Evolutionary conservation across 192 early-diverging fungal genomes (phyloP).

Genomic region (Podila epicladia): DNA sequence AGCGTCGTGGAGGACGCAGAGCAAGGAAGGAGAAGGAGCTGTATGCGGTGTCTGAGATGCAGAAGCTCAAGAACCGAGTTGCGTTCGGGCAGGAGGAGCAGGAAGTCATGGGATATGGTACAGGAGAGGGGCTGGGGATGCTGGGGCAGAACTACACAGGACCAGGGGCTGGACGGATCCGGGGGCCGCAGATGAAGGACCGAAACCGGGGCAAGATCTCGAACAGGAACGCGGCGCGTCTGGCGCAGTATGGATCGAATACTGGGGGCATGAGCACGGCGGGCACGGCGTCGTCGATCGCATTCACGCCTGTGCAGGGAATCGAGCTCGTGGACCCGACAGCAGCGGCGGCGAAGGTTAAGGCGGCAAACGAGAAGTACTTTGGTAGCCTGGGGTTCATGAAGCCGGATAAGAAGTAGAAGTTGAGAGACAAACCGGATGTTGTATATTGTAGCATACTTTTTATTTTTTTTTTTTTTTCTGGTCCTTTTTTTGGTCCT

Average conservation of each 20-base stretch:
- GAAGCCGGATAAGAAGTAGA: neutral
- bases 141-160: constrained; percentile 70
- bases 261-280: constrained; percentile 67
- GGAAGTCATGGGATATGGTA: constrained; percentile 85
- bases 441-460: neutral
- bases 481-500: neutral
- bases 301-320: constrained; percentile 95
- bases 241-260: constrained; percentile 45
- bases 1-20: constrained; percentile 90
- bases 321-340: constrained; percentile 93
- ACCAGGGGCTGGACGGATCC: constrained; percentile 74
- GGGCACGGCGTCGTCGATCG: constrained; percentile 87
- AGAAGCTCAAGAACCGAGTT: constrained; percentile 91
- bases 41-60: constrained; percentile 85
- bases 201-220: constrained; percentile 71
- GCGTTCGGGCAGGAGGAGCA: constrained; percentile 93
- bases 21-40: constrained; percentile 86
- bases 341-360: constrained; percentile 64
- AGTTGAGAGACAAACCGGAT: neutral
- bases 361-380: constrained; percentile 76
- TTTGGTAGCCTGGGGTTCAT: constrained; percentile 62
- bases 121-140: constrained; percentile 90
- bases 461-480: neutral
- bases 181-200: constrained; percentile 75
- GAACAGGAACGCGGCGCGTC: constrained; percentile 45